Base-by-base conservation (phyloP, 306 rosid genomes). In the Alnus glutinosa region DNA sequence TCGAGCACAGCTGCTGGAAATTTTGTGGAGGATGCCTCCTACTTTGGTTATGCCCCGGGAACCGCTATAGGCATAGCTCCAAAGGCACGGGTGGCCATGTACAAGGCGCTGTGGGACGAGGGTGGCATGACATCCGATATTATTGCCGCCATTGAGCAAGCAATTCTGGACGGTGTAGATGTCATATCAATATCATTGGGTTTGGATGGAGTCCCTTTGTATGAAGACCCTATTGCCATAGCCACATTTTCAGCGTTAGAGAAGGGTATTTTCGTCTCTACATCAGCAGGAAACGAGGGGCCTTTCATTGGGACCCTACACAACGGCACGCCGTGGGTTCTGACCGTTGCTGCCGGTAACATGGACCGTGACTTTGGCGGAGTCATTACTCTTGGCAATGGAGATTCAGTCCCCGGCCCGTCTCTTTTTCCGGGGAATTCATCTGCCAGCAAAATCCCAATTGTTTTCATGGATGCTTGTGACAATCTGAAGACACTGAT, bases 241-340 rank as follows among this genome's bases (percentile, higher is more conserved):
- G 92, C 96, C 59, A 87, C 97, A 0, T 94, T 90, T 61, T 81
- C 94, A 2, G 97, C 97, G 47, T 44, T 87, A 82, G 75, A 89
- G 54, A 92, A 78, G 37, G 92, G 91, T 2, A 46, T 94, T 58
- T 85, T 94, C 19, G 97, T 94, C 36, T 71, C 97, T 32, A 79
- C 97, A 0, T 89, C 97, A 0, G 86, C 94, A 8, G 98, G 97
- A 5, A 94, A 94, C 9, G 30, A 14, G 0, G 98, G 98, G 0
- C 92, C 97, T 7, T 1, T 0, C 2, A 71, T 30, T 66, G 77
- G 42, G 42, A 50, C 82, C 2, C 74, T 94, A 19, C 97, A 94
- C 46, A 94, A 88, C 58, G 98, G 96, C 52, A 85, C 48, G 13
- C 96, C 97, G 4, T 92, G 97, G 98, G 92, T 94, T 39, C 71